Evolutionary conservation across 768 basidiomycete species (phyloP).

Genomic region (Tulasnella sp.): DNA sequence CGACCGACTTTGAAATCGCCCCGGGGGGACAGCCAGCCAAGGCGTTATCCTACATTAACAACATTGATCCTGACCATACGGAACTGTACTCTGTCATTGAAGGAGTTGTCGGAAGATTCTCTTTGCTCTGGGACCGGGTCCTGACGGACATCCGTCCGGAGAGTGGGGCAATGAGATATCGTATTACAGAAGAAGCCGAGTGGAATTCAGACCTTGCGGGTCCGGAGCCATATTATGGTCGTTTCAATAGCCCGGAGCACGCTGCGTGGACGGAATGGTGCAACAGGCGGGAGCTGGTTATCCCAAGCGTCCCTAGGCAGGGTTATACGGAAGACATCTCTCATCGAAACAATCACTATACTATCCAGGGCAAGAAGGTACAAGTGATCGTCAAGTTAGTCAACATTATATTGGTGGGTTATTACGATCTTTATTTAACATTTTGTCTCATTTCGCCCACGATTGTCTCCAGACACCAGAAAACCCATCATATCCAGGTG

Average conservation of each 20-base stretch:
- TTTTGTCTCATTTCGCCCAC: background rate
- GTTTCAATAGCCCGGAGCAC: background rate
- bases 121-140: slow-evolving; percentile 14
- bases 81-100: slow-evolving; percentile 22
- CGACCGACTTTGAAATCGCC: slow-evolving; percentile 19
- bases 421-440: background rate
- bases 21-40: background rate
- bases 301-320: background rate
- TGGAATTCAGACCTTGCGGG: slow-evolving; percentile 29
- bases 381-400: slow-evolving; percentile 40
- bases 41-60: slow-evolving; percentile 21
- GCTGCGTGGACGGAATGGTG: background rate
- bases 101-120: background rate
- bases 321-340: slow-evolving; percentile 1
- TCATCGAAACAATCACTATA: background rate
- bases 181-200: background rate
- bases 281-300: background rate
- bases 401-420: slow-evolving; percentile 34
- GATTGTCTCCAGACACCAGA: slow-evolving; percentile 34
- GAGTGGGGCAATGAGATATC: background rate
- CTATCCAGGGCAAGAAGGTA: slow-evolving; percentile 19
- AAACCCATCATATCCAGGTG: slow-evolving; percentile 47
- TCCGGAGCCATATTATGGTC: background rate
- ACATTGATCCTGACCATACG: background rate
- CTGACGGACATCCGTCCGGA: slow-evolving; percentile 16